Base-by-base conservation (phyloP, 192 early-diverging fungal genomes). In the Coemansia sp. region DNA sequence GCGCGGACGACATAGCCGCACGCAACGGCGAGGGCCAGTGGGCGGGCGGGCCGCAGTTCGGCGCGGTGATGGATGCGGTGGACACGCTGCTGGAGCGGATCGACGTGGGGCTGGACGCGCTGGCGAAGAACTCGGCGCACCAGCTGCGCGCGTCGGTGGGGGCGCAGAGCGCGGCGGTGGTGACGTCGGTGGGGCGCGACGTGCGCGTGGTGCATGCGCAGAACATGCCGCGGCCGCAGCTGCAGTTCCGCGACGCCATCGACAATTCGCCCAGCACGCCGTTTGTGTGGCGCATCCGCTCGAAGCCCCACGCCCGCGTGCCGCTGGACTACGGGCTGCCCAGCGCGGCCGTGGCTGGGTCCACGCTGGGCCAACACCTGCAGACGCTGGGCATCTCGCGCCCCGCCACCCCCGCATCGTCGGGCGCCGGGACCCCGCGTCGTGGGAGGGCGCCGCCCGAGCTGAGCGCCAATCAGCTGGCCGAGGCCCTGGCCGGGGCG, bases 41-140 rank as follows among this genome's bases (percentile, higher is more conserved):
- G 66, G 89, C 89, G 66, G 72, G 91, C 6, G 79, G 70, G 9
- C 88, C 94, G 20, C 73, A 85, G 18, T 98, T 87, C 62, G 66
- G 76, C 33, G 59, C 71, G 5, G 86, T 88, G 20, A 84, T 89
- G 8, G 94, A 95, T 59, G 84, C 87, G 20, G 79, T 94, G 5
- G 95, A 98, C 63, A 82, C 86, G 61, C 67, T 95, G 68, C 77
- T 95, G 8, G 94, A 97, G 76, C 87, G 86, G 60, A 90, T 91
- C 86, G 94, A 95, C 72, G 77, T 88, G 11, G 87, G 87, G 18
- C 64, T 94, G 36, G 93, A 94, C 72, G 89, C 90, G 65, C 73
- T 90, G 36, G 75, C 75, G 0, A 68, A 63, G 28, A 82, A 83
- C 37, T 36, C 62, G 0, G 73, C 69, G 41, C 71, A 74, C 41